These are phyloP conservation scores for Pistacia vera DNA, from an alignment of 345 rosid species.

Conservation along the genomic window DNA sequence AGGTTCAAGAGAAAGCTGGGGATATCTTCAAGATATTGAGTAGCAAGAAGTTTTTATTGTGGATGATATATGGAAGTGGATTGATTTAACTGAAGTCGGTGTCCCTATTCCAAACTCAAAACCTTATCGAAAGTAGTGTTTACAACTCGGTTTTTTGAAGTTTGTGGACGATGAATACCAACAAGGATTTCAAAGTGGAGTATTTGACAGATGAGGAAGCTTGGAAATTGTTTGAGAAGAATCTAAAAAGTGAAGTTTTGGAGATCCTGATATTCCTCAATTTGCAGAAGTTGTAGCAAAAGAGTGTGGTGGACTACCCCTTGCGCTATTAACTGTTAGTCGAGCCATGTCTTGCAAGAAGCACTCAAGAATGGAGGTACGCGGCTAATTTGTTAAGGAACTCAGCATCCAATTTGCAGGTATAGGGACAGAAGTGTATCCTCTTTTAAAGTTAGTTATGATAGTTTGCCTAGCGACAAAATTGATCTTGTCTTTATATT, in stretches of 20 bases:
- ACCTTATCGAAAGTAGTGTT: not conserved
- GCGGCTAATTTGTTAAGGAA: not conserved
- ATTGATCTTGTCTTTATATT: slow-evolving; percentile 1
- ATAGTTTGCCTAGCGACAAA: not conserved
- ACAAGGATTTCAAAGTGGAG: not conserved
- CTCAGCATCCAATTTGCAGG: slow-evolving; percentile 11
- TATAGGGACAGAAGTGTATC: not conserved
- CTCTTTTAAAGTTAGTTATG: not conserved
- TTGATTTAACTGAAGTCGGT: not conserved
- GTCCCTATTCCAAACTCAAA: not conserved
- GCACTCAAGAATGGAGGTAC: too few relatives aligned
- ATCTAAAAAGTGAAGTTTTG: too few relatives aligned
- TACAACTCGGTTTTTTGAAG: not conserved
- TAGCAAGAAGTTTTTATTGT: not conserved
- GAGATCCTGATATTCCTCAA: too few relatives aligned
- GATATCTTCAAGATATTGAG: not conserved
- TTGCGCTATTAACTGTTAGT: too few relatives aligned
- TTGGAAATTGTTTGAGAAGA: not conserved
- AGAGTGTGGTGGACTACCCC: too few relatives aligned
- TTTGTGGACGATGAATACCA: not conserved
- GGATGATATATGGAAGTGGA: not conserved
- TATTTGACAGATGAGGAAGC: not conserved
- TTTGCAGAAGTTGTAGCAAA: too few relatives aligned
- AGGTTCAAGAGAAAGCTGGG: not conserved
- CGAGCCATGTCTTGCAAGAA: too few relatives aligned